Evolutionary conservation across 345 rosid species (phyloP).

Genomic region (Hibiscus tridactylites): DNA sequence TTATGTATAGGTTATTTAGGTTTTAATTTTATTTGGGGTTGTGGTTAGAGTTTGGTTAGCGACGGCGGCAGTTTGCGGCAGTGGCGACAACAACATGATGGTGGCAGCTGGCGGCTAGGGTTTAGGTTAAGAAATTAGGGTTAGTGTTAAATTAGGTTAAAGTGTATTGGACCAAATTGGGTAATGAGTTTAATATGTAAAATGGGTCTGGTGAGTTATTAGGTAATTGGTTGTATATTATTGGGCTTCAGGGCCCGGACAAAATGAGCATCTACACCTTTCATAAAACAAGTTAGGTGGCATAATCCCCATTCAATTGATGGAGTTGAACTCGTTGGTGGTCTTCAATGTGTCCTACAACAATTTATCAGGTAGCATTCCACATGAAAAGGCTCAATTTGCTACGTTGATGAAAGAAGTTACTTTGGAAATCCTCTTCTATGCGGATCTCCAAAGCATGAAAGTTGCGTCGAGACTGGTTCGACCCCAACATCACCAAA

Average conservation of each 20-base stretch:
- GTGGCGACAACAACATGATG: too few species aligned
- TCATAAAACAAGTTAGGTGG: slow-evolving; percentile 18
- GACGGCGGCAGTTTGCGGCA: too few species aligned
- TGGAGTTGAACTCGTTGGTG: neutral
- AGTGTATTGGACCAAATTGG: too few species aligned
- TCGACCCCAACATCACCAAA: neutral
- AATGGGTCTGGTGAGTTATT: too few species aligned
- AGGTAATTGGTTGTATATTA: too few species aligned
- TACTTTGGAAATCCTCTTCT: neutral
- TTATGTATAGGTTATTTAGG: too few species aligned
- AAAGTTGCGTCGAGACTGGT: neutral
- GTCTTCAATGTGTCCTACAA: slow-evolving; percentile 6
- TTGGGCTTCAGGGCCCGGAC: neutral
- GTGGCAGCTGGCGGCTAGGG: too few species aligned
- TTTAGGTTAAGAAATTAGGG: too few species aligned
- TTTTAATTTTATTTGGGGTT: too few species aligned
- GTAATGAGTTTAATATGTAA: too few species aligned
- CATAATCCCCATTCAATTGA: slow-evolving; percentile 13
- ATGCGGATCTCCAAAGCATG: neutral
- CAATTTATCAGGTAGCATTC: slow-evolving; percentile 1
- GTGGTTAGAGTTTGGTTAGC: too few species aligned
- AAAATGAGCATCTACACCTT: slow-evolving; percentile 9
- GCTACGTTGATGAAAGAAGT: neutral
- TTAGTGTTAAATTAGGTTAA: too few species aligned
- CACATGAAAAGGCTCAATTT: neutral